A percentile compares a stretch with the other conserved stretches of the same genome.
Evolutionary conservation across 352 stramenopile genomes (phyloP).

Genomic region (Globisporangium orthogonon): DNA sequence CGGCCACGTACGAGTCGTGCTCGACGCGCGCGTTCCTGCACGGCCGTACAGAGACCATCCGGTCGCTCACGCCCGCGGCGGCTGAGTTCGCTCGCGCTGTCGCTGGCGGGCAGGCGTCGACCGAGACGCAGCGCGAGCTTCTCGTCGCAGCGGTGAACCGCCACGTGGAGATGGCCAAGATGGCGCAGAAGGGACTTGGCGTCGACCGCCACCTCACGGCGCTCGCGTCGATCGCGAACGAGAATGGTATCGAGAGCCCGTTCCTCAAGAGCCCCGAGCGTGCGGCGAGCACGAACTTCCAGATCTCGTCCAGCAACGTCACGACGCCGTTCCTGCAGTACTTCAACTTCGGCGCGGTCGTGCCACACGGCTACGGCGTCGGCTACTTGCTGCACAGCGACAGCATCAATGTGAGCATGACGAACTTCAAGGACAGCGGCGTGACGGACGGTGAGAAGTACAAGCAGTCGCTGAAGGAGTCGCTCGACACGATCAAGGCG

Average conservation of each 20-base stretch:
- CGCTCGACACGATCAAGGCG: constrained; percentile 74
- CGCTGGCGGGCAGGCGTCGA: constrained; percentile 24
- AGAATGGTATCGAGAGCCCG: constrained; percentile 49
- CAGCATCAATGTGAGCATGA: constrained; percentile 80
- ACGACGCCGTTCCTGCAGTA: constrained; percentile 86
- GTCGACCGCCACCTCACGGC: constrained; percentile 86
- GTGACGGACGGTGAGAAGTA: constrained; percentile 67
- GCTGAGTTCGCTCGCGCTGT: constrained; percentile 67
- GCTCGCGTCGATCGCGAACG: constrained; percentile 65
- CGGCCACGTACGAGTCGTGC: constrained; percentile 90
- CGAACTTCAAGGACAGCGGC: constrained; percentile 77
- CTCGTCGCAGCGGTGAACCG: constrained; percentile 66
- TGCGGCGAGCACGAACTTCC: constrained; percentile 78
- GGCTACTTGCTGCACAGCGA: constrained; percentile 87
- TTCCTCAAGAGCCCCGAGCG: constrained; percentile 82
- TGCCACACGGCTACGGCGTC: constrained; percentile 84
- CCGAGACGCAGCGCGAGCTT: constrained; percentile 50
- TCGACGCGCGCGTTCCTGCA: constrained; percentile 89
- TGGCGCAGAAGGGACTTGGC: constrained; percentile 78
- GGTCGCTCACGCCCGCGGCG: constrained; percentile 68
- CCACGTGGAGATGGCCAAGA: constrained; percentile 89
- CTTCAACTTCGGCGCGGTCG: constrained; percentile 88
- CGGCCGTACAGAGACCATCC: constrained; percentile 91
- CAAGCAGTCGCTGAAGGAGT: constrained; percentile 49
- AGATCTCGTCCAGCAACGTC: constrained; percentile 90